A percentile compares a stretch with the other conserved stretches of the same genome.
Conservation (phyloP, 78 protist genomes). For the Guillardia theta region DNA sequence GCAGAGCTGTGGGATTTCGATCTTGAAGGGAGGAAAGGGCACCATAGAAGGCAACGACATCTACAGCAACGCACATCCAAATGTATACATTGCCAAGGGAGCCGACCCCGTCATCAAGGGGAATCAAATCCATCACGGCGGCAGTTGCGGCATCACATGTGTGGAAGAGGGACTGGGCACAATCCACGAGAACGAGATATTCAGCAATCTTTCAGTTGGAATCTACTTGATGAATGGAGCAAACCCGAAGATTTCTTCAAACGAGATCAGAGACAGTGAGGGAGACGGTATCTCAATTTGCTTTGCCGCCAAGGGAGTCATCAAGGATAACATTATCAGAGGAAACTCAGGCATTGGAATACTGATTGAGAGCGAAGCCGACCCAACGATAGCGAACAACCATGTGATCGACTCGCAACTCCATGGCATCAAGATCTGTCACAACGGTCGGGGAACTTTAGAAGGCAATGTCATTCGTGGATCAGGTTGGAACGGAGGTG, state of each 20-base stretch:
- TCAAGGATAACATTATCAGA: neutral
- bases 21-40: neutral
- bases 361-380: neutral
- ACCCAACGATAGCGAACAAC: neutral
- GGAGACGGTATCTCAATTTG: neutral
- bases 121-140: slow-evolving; percentile 23
- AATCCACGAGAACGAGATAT: slow-evolving; percentile 31
- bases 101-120: neutral
- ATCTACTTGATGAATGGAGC: neutral
- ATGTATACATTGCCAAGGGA: neutral
- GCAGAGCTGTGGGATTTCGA: neutral
- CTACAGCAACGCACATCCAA: neutral
- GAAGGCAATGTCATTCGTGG: no score
- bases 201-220: neutral
- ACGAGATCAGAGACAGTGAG: neutral
- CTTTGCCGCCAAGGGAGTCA: neutral
- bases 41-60: slow-evolving; percentile 22
- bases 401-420: neutral
- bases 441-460: no score
- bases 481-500: no score
- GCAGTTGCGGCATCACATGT: neutral
- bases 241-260: neutral
- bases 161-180: slow-evolving; percentile 15
- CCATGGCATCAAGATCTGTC: neutral
- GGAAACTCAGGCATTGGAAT: neutral